Conservation (phyloP, 495 filamentous ascomycete species). For the Aspergillus hancockii region DNA sequence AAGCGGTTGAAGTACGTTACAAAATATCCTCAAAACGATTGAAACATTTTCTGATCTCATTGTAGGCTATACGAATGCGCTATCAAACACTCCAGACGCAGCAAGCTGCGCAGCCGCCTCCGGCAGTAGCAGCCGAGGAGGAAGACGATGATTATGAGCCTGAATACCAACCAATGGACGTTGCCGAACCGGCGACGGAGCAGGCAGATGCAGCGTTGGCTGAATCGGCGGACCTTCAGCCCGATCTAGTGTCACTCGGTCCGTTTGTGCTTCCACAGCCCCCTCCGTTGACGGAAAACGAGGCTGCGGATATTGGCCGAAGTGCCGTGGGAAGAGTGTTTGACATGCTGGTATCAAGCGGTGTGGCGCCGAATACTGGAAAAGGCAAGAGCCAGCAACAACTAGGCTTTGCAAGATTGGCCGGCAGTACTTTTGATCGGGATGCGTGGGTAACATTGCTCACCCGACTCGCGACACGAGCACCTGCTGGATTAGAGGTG, state of each 20-base stretch:
- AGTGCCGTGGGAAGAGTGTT: constrained; percentile 75
- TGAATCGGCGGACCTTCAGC: constrained; percentile 50
- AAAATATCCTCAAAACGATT: neutral
- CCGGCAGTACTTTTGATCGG: constrained; percentile 80
- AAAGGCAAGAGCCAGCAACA: constrained; percentile 41
- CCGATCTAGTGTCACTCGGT: constrained; percentile 59
- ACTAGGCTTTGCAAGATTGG: constrained; percentile 76
- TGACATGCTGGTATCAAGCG: constrained; percentile 67
- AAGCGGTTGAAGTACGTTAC: constrained; percentile 62
- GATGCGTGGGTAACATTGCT: constrained; percentile 91
- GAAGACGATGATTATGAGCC: constrained; percentile 91
- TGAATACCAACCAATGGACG: constrained; percentile 72
- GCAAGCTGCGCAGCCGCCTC: constrained; percentile 40
- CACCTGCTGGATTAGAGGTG: constrained; percentile 65
- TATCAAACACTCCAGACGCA: constrained; percentile 46
- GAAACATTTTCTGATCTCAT: constrained; percentile 26
- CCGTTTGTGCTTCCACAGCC: constrained; percentile 80
- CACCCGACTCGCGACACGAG: constrained; percentile 80
- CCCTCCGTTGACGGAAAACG: constrained; percentile 65
- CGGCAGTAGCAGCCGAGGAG: constrained; percentile 57
- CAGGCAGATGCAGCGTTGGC: constrained; percentile 66
- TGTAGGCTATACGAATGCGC: constrained; percentile 48
- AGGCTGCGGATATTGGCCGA: constrained; percentile 67
- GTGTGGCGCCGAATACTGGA: constrained; percentile 58
- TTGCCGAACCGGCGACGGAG: constrained; percentile 70